Evolutionary conservation across 179 eudicot species (phyloP).

Genomic region (Heliamphora pulchella): DNA sequence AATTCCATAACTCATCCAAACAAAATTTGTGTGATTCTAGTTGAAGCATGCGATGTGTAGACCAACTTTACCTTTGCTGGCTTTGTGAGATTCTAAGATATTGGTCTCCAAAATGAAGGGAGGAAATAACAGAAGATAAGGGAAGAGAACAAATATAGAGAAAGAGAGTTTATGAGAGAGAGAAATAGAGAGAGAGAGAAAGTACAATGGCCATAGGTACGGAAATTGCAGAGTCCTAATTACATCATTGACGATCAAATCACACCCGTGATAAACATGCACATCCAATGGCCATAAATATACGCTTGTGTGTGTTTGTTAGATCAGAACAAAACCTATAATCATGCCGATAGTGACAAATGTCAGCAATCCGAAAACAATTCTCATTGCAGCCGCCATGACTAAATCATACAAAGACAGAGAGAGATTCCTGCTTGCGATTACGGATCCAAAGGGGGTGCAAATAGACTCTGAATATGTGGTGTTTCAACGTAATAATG

Average conservation of each 20-base stretch:
- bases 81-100: no score
- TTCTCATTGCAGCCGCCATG: constrained; percentile 43
- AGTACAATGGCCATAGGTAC: neutral
- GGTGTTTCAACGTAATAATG: no score
- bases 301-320: neutral
- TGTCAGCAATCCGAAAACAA: constrained; percentile 56
- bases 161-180: neutral
- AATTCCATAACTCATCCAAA: no score
- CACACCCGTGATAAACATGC: neutral
- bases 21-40: no score
- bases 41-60: no score
- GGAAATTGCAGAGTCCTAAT: neutral
- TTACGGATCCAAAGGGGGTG: neutral
- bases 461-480: no score
- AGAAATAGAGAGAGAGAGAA: neutral
- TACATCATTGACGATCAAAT: neutral
- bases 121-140: no score
- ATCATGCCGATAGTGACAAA: constrained; percentile 59
- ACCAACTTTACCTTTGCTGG: no score
- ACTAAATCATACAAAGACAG: constrained; percentile 4
- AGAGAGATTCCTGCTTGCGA: neutral
- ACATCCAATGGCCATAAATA: neutral
- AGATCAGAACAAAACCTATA: constrained; percentile 24
- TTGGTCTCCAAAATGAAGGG: no score
- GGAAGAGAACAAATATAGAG: neutral